These are phyloP conservation scores for Psilocybe cyanescens DNA, from an alignment of 768 basidiomycete species.

Conservation along the genomic window DNA sequence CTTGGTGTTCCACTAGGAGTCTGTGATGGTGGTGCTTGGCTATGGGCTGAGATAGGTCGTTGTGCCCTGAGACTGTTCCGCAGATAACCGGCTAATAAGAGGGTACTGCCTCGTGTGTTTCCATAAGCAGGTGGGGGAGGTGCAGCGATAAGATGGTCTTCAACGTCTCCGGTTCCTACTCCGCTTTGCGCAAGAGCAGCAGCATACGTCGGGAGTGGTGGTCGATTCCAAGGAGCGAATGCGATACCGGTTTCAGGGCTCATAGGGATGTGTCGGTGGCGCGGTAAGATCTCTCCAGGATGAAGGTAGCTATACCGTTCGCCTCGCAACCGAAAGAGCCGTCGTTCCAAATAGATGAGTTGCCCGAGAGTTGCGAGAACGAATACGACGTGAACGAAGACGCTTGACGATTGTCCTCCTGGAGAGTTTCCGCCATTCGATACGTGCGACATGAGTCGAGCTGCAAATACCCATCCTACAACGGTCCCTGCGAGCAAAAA, in stretches of 20 bases:
- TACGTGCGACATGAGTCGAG: constrained; percentile 19
- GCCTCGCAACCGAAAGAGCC: constrained; percentile 66
- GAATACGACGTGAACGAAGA: constrained; percentile 71
- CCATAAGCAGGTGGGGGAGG: constrained; percentile 82
- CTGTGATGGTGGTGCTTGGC: constrained; percentile 20
- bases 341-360: constrained; percentile 66
- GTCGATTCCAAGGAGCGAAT: constrained; percentile 72
- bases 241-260: constrained; percentile 36
- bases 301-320: constrained; percentile 64
- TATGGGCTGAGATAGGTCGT: constrained; percentile 43
- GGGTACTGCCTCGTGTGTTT: constrained; percentile 69
- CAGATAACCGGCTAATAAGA: constrained; percentile 59
- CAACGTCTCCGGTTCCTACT: constrained; percentile 74
- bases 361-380: constrained; percentile 52
- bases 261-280: constrained; percentile 31
- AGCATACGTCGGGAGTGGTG: constrained; percentile 72
- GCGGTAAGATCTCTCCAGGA: constrained; percentile 58
- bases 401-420: constrained; percentile 34
- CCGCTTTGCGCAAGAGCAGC: constrained; percentile 71
- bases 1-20: constrained; percentile 33
- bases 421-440: constrained; percentile 19
- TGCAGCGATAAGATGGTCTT: constrained; percentile 68
- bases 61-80: constrained; percentile 51
- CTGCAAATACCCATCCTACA: constrained; percentile 57
- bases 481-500: constrained; percentile 49